phyloP scores from a whole-genome alignment of 108 stramenopile genomes.

The Skeletonema costatum region DNA sequence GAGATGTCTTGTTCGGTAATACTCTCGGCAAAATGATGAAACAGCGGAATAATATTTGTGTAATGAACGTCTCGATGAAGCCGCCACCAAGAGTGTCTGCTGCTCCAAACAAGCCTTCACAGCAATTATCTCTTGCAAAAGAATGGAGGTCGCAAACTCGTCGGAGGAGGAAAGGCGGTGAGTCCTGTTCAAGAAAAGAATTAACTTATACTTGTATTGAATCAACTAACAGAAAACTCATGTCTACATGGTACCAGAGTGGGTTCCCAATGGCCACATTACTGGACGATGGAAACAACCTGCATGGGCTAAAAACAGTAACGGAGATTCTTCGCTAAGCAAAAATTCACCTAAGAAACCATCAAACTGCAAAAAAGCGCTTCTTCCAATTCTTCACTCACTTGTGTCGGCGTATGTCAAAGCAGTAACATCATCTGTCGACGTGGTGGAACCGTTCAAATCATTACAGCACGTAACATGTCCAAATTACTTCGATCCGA shows the following conservation, averaged over 20 bases:
- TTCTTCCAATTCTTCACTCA: constrained; percentile 7
- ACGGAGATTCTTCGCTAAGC: neutral
- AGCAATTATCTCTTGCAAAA: neutral
- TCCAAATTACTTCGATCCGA: constrained; percentile 30
- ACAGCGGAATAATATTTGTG: neutral
- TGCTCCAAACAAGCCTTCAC: neutral
- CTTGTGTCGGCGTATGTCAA: neutral
- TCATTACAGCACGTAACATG: constrained; percentile 32
- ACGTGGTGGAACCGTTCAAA: neutral
- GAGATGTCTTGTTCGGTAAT: neutral
- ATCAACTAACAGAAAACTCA: neutral
- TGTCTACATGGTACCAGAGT: neutral
- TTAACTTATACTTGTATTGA: neutral
- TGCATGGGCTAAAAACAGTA: constrained; percentile 15
- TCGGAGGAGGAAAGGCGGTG: neutral
- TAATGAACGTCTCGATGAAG: neutral
- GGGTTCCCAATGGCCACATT: constrained; percentile 29
- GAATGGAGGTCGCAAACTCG: neutral
- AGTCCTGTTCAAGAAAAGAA: neutral
- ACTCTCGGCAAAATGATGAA: neutral
- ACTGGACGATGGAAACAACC: constrained; percentile 37
- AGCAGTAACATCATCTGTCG: neutral
- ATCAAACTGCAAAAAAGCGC: constrained; percentile 10
- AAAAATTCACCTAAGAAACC: neutral
- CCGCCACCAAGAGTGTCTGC: neutral